Evolutionary conservation across 352 stramenopile species (phyloP).

Genomic region (Phytophthora nicotianae): DNA sequence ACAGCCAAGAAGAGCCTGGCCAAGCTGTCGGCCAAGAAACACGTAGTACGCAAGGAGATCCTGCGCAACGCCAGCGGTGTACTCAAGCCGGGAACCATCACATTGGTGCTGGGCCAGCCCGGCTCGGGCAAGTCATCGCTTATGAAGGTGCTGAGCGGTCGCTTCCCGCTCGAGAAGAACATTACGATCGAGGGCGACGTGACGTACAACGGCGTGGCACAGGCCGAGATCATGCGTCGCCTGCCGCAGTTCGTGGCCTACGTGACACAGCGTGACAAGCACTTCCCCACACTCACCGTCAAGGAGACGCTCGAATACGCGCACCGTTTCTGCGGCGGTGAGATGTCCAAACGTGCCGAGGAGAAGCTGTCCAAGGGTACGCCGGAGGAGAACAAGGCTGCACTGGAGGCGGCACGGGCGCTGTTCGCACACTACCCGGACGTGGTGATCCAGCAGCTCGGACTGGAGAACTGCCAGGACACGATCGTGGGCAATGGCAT

Average conservation of each 20-base stretch:
- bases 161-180: constrained; percentile 48
- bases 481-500: constrained; percentile 68
- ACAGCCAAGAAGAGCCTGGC: constrained; percentile 40
- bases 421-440: constrained; percentile 36
- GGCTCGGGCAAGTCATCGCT: constrained; percentile 34
- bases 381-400: constrained; percentile 36
- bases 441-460: constrained; percentile 28
- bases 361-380: constrained; percentile 50
- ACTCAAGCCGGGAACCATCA: constrained; percentile 46
- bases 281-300: constrained; percentile 63
- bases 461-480: constrained; percentile 39
- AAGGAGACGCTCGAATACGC: constrained; percentile 44
- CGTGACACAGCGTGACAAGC: constrained; percentile 84
- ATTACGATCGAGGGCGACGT: constrained; percentile 43
- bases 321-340: constrained; percentile 70
- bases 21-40: constrained; percentile 41
- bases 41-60: constrained; percentile 52
- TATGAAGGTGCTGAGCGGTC: constrained; percentile 38
- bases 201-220: constrained; percentile 52
- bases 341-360: constrained; percentile 36
- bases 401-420: constrained; percentile 22
- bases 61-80: constrained; percentile 53
- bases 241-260: constrained; percentile 51
- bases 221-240: constrained; percentile 32
- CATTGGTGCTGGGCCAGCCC: constrained; percentile 29